phyloP scores from a whole-genome alignment of 192 early-diverging fungal species.

The Backusella tarrabulga region DNA sequence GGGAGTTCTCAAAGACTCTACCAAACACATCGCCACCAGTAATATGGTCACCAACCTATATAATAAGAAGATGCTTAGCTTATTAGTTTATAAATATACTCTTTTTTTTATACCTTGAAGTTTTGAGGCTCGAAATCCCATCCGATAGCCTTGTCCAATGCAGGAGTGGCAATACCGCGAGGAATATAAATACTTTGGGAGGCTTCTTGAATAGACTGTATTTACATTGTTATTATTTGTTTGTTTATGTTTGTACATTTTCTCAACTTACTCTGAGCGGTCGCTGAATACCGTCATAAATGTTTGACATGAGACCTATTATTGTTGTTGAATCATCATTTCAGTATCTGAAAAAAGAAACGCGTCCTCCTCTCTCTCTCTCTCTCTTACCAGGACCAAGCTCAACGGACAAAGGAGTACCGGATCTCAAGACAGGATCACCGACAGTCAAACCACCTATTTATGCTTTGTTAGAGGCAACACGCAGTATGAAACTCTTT shows the following conservation, averaged over 20 bases:
- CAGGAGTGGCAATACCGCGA: slow-evolving; percentile 97
- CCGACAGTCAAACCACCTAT: slow-evolving; percentile 96
- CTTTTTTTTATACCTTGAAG: slow-evolving; percentile 62
- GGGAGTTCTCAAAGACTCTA: slow-evolving; percentile 91
- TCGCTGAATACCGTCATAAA: slow-evolving; percentile 99
- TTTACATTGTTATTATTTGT: not conserved
- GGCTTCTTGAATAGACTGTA: slow-evolving; percentile 80
- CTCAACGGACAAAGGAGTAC: slow-evolving; percentile 98
- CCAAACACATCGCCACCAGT: slow-evolving; percentile 98
- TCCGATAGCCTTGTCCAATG: slow-evolving; percentile 82
- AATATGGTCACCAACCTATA: slow-evolving; percentile 91
- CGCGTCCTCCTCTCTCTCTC: not conserved
- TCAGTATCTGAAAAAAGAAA: not conserved
- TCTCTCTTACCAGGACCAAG: slow-evolving; percentile 88
- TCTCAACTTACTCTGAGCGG: slow-evolving; percentile 75
- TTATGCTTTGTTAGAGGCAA: no score
- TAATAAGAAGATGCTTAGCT: not conserved
- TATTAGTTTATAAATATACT: not conserved
- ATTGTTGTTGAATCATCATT: not conserved
- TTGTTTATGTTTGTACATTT: not conserved
- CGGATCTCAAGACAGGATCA: slow-evolving; percentile 97
- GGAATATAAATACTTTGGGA: slow-evolving; percentile 99
- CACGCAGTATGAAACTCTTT: no score
- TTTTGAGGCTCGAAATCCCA: slow-evolving; percentile 97
- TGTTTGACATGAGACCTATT: slow-evolving; percentile 81